These are phyloP conservation scores for Neoscytalidium dimidiatum DNA, from an alignment of 2,329 filamentous ascomycete genomes.

Conservation along the genomic window DNA sequence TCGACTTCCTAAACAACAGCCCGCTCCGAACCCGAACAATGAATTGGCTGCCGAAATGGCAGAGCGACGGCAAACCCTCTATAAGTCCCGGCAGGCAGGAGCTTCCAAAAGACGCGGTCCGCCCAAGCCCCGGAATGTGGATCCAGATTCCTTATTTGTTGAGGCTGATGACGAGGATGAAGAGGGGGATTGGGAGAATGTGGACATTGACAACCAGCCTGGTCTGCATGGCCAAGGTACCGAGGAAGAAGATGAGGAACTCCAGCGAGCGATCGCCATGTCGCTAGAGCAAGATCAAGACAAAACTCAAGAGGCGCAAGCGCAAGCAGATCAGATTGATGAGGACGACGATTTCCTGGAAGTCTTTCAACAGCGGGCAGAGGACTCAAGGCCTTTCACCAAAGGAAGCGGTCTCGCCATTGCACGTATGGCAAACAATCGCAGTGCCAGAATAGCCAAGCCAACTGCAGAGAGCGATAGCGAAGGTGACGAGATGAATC, in stretches of 20 bases:
- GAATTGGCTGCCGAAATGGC: conserved; percentile 36
- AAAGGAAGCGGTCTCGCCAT: conserved; percentile 59
- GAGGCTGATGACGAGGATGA: conserved; percentile 41
- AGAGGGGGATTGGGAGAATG: conserved; percentile 44
- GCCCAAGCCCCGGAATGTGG: conserved; percentile 22
- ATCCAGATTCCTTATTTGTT: conserved; percentile 21
- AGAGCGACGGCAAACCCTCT: conserved; percentile 50
- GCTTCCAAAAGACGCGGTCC: conserved; percentile 24
- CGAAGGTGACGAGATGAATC: conserved; percentile 76
- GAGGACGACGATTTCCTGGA: conserved; percentile 47
- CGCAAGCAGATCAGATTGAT: conserved; percentile 35
- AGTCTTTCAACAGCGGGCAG: conserved; percentile 49
- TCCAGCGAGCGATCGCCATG: conserved; percentile 80
- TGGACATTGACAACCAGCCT: conserved; percentile 48
- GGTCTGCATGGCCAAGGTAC: conserved; percentile 59
- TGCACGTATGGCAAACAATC: conserved; percentile 73
- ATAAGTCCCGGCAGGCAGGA: conserved; percentile 38
- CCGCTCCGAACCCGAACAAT: conserved; percentile 41
- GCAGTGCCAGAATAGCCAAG: conserved; percentile 59
- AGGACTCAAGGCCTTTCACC: conserved; percentile 46
- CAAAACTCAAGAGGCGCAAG: conserved; percentile 50
- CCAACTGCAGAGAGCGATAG: conserved; percentile 50
- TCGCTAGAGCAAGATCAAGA: conserved; percentile 65
- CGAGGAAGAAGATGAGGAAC: conserved; percentile 70
- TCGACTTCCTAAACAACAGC: conserved; percentile 66